Evolutionary conservation across 1,284 basidiomycete species (phyloP), one percentile per base, ranked within the genome.

Genomic region (Nidula niveotomentosa): DNA sequence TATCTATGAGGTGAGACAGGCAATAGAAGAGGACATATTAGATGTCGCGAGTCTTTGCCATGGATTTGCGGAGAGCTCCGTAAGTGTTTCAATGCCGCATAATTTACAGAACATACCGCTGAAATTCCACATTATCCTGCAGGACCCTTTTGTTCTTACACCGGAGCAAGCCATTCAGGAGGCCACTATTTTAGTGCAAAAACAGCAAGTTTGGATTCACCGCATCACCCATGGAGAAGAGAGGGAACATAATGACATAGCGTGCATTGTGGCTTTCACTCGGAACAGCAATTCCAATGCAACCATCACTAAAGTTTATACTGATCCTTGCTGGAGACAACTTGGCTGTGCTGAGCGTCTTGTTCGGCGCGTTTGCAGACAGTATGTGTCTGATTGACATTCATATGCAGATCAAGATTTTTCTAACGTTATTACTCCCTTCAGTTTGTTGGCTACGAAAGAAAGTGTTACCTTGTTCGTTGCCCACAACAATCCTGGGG

Each of bases 281-380:
- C 73, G 86, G 2, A 80, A 79, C 55, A 80, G 73, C 39, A 70
- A 74, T 2, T 73, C 61, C 8, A 76, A 83, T 8, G 80, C 80
- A 8, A 80, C 83, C 0, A 85, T 88, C 49, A 85, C 83, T 44
- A 89, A 89, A 63, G 86, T 89, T 0, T 84, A 74, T 61, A 88
- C 86, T 1, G 75, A 78, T 57, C 76, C 79, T 0, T 37, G 59
- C 0, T 84, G 77, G 73, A 72, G 83, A 35, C 69, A 77, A 8
- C 68, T 66, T 1, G 79, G 81, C 1, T 86, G 77, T 62, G 86
- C 86, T 0, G 79, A 82, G 62, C 74, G 78, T 13, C 76, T 89
- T 6, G 80, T 84, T 1, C 73, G 79, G 6, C 65, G 69, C 30
- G 85, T 86, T 12, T 80, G 76, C 63, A 67, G 75, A 55, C 61